phyloP scores from a whole-genome alignment of 225 moss, liverwort and hornwort genomes.

The Thuidium tamariscinum region DNA sequence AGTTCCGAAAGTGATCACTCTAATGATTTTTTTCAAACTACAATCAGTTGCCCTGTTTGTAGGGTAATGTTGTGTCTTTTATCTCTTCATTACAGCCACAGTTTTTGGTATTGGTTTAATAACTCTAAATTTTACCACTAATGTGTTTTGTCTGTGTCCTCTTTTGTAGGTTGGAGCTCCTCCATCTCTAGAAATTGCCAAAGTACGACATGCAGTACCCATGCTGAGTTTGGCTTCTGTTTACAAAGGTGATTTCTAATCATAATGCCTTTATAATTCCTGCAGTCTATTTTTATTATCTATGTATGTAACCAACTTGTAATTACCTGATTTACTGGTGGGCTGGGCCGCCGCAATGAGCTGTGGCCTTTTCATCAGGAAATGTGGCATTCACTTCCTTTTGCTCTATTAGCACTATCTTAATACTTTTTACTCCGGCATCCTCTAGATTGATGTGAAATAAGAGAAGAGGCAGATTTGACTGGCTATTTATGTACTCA shows the following conservation, averaged over 20 bases:
- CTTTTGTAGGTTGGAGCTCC: constrained; percentile 62
- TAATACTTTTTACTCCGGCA: background rate
- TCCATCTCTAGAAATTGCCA: constrained; percentile 27
- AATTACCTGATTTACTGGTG: background rate
- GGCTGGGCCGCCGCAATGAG: background rate
- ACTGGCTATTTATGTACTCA: constrained; percentile 12
- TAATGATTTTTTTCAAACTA: background rate
- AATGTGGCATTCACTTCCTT: background rate
- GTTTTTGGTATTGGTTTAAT: background rate
- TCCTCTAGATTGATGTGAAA: background rate
- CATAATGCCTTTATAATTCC: background rate
- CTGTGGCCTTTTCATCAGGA: background rate
- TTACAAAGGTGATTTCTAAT: constrained; percentile 43
- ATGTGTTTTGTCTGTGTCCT: background rate
- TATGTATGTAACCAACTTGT: background rate
- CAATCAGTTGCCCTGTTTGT: background rate
- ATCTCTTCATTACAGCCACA: background rate
- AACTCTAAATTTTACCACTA: background rate
- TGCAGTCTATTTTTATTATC: background rate
- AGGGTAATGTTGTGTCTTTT: background rate
- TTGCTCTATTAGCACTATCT: background rate
- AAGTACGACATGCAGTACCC: constrained; percentile 62
- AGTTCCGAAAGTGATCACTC: background rate
- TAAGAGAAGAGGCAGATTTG: background rate
- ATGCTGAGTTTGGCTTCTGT: constrained; percentile 88